Percentiles rank a stretch among this genome's conserved stretches.
phyloP scores from a whole-genome alignment of 495 filamentous ascomycete genomes.

The Terfezia claveryi region DNA sequence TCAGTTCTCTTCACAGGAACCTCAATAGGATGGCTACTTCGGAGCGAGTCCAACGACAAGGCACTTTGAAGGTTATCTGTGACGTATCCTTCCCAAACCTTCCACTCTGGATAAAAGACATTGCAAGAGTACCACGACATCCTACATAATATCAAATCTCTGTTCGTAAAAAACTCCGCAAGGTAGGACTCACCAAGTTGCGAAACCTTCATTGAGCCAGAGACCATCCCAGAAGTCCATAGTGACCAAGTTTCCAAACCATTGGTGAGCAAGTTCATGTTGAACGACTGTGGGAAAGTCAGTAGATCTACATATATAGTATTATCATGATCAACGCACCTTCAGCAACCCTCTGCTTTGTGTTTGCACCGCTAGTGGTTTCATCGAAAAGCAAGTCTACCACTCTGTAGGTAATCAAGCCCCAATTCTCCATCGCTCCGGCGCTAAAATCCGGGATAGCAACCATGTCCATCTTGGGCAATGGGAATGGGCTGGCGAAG shows the following conservation, averaged over 20 bases:
- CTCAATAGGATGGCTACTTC: slow-evolving; percentile 92
- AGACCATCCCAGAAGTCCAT: slow-evolving; percentile 99
- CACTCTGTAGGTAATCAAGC: slow-evolving; percentile 80
- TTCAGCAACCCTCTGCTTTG: slow-evolving; percentile 81
- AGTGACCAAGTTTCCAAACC: slow-evolving; percentile 96
- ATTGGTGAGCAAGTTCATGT: slow-evolving; percentile 95
- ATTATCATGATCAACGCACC: not conserved
- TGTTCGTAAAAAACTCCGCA: slow-evolving; percentile 5
- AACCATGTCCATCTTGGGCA: slow-evolving; percentile 92
- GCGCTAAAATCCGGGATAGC: slow-evolving; percentile 85
- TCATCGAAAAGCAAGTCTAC: slow-evolving; percentile 85
- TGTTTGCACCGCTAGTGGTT: slow-evolving; percentile 72
- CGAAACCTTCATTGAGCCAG: slow-evolving; percentile 97
- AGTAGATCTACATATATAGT: not conserved
- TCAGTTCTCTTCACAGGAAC: slow-evolving; percentile 87
- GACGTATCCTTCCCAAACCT: slow-evolving; percentile 93
- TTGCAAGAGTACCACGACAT: slow-evolving; percentile 50
- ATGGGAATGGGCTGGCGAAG: slow-evolving; percentile 47
- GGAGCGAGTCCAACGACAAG: slow-evolving; percentile 65
- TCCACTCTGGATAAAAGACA: slow-evolving; percentile 90
- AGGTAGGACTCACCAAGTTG: slow-evolving; percentile 45
- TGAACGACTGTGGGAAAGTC: slow-evolving; percentile 37
- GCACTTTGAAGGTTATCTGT: slow-evolving; percentile 78
- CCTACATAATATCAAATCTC: slow-evolving; percentile 3
- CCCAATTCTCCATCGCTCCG: slow-evolving; percentile 99